phyloP scores from a whole-genome alignment of 176 grass and related monocot species.

The Hordeum marinum region DNA sequence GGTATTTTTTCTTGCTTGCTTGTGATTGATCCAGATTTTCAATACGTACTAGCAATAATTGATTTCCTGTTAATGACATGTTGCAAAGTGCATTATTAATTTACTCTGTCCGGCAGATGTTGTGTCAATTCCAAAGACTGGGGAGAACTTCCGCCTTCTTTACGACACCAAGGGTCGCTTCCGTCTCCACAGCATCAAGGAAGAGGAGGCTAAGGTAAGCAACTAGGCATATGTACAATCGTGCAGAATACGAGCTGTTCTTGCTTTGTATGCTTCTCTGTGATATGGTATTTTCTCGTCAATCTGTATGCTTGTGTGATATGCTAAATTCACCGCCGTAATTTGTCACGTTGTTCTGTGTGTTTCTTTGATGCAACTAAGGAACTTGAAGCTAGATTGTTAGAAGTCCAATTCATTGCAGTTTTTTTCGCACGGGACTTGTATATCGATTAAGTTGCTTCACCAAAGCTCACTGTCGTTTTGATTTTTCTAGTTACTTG shows the following conservation, averaged over 20 bases:
- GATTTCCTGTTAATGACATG: background rate
- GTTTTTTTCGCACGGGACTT: background rate
- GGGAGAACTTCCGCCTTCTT: constrained; percentile 51
- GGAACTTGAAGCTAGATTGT: background rate
- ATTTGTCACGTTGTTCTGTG: background rate
- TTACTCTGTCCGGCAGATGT: constrained; percentile 33
- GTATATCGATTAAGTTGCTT: background rate
- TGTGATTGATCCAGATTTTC: background rate
- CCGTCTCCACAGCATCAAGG: constrained; percentile 37
- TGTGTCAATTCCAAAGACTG: constrained; percentile 50
- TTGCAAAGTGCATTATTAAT: background rate
- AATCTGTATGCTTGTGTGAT: no score
- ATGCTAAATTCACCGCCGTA: background rate
- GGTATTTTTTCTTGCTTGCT: background rate
- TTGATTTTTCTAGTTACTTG: background rate
- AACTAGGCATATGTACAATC: no score
- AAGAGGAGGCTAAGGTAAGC: constrained; percentile 49
- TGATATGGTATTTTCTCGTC: background rate
- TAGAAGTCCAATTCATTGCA: background rate
- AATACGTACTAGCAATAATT: background rate
- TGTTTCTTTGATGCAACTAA: background rate
- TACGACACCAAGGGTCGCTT: constrained; percentile 68
- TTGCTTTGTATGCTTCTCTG: background rate
- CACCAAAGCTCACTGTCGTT: background rate
- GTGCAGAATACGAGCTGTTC: background rate